These are phyloP conservation scores for Emmonsiellopsis sp. DNA, from an alignment of 2,329 filamentous ascomycete genomes.

Conservation along the genomic window DNA sequence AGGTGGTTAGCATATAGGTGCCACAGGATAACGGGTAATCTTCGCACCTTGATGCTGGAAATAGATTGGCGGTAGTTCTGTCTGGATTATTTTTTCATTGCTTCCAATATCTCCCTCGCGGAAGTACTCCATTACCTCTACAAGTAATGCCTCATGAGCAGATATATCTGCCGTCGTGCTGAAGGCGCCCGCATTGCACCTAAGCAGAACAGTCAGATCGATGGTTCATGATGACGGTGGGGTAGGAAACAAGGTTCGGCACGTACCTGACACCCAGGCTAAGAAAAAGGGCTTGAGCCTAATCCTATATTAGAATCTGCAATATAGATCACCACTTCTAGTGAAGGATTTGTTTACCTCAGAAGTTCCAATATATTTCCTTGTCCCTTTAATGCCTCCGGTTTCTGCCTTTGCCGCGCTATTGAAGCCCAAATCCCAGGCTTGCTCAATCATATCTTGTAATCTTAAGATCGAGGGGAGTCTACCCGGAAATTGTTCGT, in stretches of 20 bases:
- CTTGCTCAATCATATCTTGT: constrained; percentile 76
- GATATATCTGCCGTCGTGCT: constrained; percentile 36
- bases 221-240: not conserved
- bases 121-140: constrained; percentile 70
- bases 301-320: constrained; percentile 6
- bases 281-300: constrained; percentile 72
- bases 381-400: constrained; percentile 74
- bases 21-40: not conserved
- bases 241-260: not conserved
- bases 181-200: constrained; percentile 55
- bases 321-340: constrained; percentile 3
- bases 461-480: constrained; percentile 72
- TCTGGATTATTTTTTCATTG: constrained; percentile 56
- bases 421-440: constrained; percentile 83
- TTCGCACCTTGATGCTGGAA: constrained; percentile 66
- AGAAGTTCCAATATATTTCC: constrained; percentile 91
- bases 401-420: constrained; percentile 66
- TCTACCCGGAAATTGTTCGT: constrained; percentile 49
- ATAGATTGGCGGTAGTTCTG: constrained; percentile 73
- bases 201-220: constrained; percentile 9
- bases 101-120: constrained; percentile 41
- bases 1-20: not conserved
- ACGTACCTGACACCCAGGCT: constrained; percentile 58
- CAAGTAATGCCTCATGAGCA: constrained; percentile 49
- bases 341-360: constrained; percentile 52